Evolutionary conservation across 2,329 filamentous ascomycete genomes (phyloP).

Genomic region (Colletotrichum noveboracense): DNA sequence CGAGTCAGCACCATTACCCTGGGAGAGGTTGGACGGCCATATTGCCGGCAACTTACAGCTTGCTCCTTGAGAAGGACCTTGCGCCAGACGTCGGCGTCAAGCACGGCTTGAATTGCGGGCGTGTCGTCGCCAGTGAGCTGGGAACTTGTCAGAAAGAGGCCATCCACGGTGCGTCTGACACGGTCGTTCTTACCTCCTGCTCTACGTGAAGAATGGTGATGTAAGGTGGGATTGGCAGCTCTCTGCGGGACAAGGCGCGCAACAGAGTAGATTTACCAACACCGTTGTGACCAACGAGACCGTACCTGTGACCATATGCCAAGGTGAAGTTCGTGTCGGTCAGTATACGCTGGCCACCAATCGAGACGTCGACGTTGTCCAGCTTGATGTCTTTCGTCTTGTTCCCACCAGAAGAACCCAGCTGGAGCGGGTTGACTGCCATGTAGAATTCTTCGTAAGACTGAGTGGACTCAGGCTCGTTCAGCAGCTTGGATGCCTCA

Average conservation of each 20-base stretch:
- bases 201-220: slow-evolving; percentile 99
- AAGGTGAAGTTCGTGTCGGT: slow-evolving; percentile 90
- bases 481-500: slow-evolving; percentile 88
- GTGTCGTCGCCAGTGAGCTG: slow-evolving; percentile 96
- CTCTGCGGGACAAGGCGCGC: slow-evolving; percentile 88
- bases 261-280: slow-evolving; percentile 97
- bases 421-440: slow-evolving; percentile 95
- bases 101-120: slow-evolving; percentile 88
- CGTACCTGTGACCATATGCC: slow-evolving; percentile 91
- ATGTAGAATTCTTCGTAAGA: slow-evolving; percentile 99
- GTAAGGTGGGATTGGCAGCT: slow-evolving; percentile 92
- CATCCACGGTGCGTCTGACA: not conserved
- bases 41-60: slow-evolving; percentile 62
- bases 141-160: not conserved
- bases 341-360: slow-evolving; percentile 86
- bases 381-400: slow-evolving; percentile 99
- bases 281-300: slow-evolving; percentile 98
- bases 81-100: slow-evolving; percentile 98
- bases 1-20: slow-evolving; percentile 36
- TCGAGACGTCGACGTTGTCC: slow-evolving; percentile 93
- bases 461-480: slow-evolving; percentile 81
- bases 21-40: not conserved
- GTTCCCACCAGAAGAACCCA: slow-evolving; percentile 72
- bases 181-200: slow-evolving; percentile 73
- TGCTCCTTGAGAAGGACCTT: slow-evolving; percentile 94